A percentile compares a stretch with the other conserved stretches of the same genome.
Conservation (phyloP, 805 yeast genomes). For the Torulaspora maleeae region DNA sequence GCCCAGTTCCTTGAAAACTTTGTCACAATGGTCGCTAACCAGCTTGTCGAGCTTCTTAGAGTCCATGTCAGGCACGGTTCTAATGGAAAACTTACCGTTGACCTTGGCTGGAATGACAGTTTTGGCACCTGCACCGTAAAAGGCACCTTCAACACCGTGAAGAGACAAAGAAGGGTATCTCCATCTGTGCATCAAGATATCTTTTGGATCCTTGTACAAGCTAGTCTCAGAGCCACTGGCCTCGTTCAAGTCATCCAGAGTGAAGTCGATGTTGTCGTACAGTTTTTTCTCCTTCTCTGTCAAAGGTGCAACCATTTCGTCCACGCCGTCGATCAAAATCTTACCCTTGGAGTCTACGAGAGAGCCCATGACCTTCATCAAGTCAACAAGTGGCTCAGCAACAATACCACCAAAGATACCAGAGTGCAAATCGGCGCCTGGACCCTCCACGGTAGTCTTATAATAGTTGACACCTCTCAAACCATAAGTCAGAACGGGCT, state of each 20-base stretch:
- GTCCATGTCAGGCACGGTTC: conserved; percentile 95
- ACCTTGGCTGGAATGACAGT: conserved; percentile 97
- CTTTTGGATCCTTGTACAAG: conserved; percentile 69
- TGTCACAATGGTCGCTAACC: conserved; percentile 66
- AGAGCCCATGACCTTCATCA: conserved; percentile 67
- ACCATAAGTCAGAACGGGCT: conserved; percentile 96
- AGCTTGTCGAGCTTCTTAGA: conserved; percentile 70
- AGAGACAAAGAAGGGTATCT: conserved; percentile 93
- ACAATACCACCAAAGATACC: conserved; percentile 97
- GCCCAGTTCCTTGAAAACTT: conserved; percentile 57
- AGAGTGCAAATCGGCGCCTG: conserved; percentile 94
- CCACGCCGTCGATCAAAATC: conserved; percentile 81
- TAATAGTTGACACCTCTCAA: conserved; percentile 95
- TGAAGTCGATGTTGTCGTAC: conserved; percentile 83
- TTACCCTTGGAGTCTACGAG: conserved; percentile 80
- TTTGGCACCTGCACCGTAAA: conserved; percentile 91
- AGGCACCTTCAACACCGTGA: conserved; percentile 98
- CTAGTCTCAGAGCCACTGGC: conserved; percentile 88
- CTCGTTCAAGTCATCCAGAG: conserved; percentile 74
- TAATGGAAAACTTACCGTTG: conserved; percentile 87
- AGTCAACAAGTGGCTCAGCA: conserved; percentile 96
- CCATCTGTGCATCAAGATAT: conserved; percentile 97
- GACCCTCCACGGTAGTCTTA: conserved; percentile 77
- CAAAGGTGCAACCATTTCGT: conserved; percentile 92
- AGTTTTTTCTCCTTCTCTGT: conserved; percentile 72